Evolutionary conservation across 1,284 basidiomycete genomes (phyloP).

Genomic region (Trichosporon faecale): DNA sequence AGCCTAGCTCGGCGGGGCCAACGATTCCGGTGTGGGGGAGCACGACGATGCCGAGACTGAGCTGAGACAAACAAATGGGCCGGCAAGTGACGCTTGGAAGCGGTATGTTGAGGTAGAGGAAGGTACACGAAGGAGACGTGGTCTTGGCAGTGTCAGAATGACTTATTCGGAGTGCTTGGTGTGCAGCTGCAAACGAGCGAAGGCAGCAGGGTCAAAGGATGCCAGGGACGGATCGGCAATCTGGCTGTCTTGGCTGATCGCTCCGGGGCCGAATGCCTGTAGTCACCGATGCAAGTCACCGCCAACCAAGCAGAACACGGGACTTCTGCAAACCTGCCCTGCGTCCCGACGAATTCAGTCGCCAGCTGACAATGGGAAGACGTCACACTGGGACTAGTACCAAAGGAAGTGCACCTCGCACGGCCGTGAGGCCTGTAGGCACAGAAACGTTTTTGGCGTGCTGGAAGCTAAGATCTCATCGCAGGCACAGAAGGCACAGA

Average conservation of each 20-base stretch:
- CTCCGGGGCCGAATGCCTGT: neutral
- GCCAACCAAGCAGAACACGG: neutral
- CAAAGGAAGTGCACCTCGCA: no score
- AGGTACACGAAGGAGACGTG: neutral
- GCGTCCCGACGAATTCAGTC: neutral
- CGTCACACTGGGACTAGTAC: neutral
- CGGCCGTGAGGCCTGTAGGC: no score
- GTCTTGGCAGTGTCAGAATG: neutral
- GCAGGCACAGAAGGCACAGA: no score
- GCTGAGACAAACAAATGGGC: neutral
- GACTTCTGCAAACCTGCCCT: neutral
- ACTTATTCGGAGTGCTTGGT: neutral
- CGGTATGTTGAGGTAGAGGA: neutral
- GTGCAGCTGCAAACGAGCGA: neutral
- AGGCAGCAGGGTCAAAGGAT: neutral
- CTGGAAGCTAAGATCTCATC: no score
- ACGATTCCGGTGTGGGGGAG: neutral
- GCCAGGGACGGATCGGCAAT: neutral
- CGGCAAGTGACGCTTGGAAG: neutral
- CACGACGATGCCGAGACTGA: neutral
- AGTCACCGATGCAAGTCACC: neutral
- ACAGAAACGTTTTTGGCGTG: no score
- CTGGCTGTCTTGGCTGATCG: neutral
- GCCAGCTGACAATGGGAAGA: neutral
- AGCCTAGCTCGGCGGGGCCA: neutral